phyloP scores from a whole-genome alignment of 192 early-diverging fungal genomes.

The Thamnidium elegans region DNA sequence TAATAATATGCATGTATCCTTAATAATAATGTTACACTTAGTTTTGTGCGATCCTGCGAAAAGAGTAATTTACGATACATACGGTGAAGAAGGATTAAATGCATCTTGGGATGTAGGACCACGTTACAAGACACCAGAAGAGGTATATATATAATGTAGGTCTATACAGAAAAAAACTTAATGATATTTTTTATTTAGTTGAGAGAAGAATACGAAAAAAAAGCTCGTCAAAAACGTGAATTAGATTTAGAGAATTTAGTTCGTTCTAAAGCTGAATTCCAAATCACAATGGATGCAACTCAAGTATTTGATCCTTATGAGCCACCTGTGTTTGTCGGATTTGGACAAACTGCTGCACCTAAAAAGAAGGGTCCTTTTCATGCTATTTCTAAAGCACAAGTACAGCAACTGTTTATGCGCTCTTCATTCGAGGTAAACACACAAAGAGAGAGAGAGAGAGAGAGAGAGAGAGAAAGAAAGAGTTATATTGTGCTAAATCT shows the following conservation, averaged over 20 bases:
- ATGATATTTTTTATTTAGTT: too few relatives aligned
- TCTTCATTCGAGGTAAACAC: conserved; percentile 62
- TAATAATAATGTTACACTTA: too few relatives aligned
- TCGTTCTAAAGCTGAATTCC: conserved; percentile 57
- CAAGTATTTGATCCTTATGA: conserved; percentile 51
- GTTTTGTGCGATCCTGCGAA: conserved; percentile 76
- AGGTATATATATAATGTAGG: too few relatives aligned
- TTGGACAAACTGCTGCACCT: conserved; percentile 26
- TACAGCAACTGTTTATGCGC: conserved; percentile 52
- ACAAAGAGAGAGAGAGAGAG: neutral
- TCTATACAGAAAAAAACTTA: too few relatives aligned
- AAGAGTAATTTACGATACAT: conserved; percentile 87
- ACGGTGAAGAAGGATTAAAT: conserved; percentile 84
- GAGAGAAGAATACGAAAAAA: conserved; percentile 63
- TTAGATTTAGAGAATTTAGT: conserved; percentile 65
- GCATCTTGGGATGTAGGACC: conserved; percentile 61
- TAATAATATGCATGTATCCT: too few relatives aligned
- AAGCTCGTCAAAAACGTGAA: conserved; percentile 55
- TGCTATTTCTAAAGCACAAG: conserved; percentile 36
- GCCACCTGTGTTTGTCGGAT: conserved; percentile 37
- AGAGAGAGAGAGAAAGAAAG: neutral
- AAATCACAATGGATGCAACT: conserved; percentile 49
- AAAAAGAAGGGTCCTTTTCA: conserved; percentile 20
- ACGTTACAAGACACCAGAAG: conserved; percentile 63
- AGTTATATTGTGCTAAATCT: too few relatives aligned